Evolutionary conservation across 805 yeast species (phyloP), one percentile per base, ranked within the genome.

Genomic region (Vanderwaltozyma yarrowii): DNA sequence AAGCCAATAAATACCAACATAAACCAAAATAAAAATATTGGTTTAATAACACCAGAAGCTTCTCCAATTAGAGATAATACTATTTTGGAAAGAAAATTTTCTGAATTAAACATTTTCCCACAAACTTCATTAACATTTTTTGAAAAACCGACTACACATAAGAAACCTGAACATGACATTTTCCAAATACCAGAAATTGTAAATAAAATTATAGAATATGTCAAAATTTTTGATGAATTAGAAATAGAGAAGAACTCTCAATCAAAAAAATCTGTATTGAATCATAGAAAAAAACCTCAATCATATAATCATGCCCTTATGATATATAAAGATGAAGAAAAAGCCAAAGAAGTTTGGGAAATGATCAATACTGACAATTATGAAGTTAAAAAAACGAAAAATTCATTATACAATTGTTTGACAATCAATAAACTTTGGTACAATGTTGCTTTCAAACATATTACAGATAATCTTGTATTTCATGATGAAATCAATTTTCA

Each of bases 141-240:
- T 8, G 12, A n/a, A 5, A 30, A 17, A 12, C 14, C 15, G n/a
- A 31, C 17, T 20, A 5, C 21, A 10, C 15, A 19, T 30, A 17
- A 11, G 17, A 29, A 13, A 27, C 10, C 15, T 7, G 26, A 35
- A 16, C 60, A 65, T 56, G 49, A 59, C 13, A 79, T 86, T 8
- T 80, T 86, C 50, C 65, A 68, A 36, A 76, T 80, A 26, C 95
- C 95, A 0, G 96, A 86, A 56, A 78, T 86, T 37, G 64, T 86
- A 13, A 58, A 66, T 43, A 66, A 68, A 38, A 81, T 86, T 11
- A 51, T 86, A 20, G 61, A 65, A 19, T 74, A 66, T 30, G 23
- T 44, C 11, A 6, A 35, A 16, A 24, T 35, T 13, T 34, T 30
- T 52, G 79, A 80, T n/a, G 86, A 80, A 40, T 58, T 62, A 19